A percentile compares a stretch with the other conserved stretches of the same genome.
Conservation (phyloP, 176 grass and related monocot genomes). For the Juncus effusus region DNA sequence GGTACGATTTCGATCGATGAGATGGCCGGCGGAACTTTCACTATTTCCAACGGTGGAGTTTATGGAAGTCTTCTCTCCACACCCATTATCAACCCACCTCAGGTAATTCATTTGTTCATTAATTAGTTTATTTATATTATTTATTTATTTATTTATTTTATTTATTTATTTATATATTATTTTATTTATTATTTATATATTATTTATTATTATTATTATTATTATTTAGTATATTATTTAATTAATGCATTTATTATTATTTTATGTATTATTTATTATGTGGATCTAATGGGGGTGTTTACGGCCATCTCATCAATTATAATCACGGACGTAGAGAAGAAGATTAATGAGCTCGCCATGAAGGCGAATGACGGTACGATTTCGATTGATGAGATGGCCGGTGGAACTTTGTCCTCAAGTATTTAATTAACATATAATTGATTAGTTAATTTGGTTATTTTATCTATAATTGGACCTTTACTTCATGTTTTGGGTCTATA, state of each 20-base stretch:
- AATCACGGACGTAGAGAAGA: slow-evolving; percentile 59
- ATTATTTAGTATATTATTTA: no score
- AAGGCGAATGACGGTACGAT: slow-evolving; percentile 73
- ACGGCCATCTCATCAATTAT: no score
- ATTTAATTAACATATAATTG: not conserved
- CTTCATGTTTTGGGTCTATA: not conserved
- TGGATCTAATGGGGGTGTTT: no score
- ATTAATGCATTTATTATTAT: no score
- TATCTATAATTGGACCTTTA: no score
- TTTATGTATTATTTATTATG: no score
- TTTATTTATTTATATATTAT: no score
- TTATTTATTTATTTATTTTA: no score
- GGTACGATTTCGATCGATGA: slow-evolving; percentile 81
- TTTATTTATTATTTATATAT: no score
- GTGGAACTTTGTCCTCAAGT: slow-evolving; percentile 85
- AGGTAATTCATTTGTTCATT: slow-evolving; percentile 42
- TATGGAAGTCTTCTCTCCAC: slow-evolving; percentile 87
- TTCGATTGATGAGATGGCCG: slow-evolving; percentile 90
- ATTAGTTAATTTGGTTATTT: no score
- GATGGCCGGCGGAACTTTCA: slow-evolving; percentile 84
- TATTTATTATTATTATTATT: no score
- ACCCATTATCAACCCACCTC: slow-evolving; percentile 79
- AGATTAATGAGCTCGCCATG: slow-evolving; percentile 67
- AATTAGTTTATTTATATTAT: no score
- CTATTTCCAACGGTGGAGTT: slow-evolving; percentile 78